Evolutionary conservation across 2,329 filamentous ascomycete genomes (phyloP).

Genomic region (Talaromyces verruculosus): DNA sequence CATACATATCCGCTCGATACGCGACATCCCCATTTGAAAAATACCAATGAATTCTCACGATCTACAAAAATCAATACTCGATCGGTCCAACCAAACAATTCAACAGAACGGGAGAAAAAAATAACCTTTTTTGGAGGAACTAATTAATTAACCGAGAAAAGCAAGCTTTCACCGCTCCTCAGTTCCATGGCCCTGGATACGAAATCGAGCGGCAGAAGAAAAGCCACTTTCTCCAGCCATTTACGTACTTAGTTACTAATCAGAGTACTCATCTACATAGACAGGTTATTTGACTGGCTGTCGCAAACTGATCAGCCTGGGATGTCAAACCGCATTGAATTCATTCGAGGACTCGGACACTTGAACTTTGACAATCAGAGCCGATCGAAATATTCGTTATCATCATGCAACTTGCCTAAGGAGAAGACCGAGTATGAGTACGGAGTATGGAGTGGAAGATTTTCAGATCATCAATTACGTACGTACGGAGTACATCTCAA

Average conservation of each 20-base stretch:
- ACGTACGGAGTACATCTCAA: neutral
- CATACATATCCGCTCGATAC: neutral
- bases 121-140: neutral
- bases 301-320: neutral
- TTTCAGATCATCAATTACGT: neutral
- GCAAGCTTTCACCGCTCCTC: neutral
- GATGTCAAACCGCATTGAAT: neutral
- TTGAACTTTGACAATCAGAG: neutral
- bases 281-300: neutral
- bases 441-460: neutral
- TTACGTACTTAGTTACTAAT: neutral
- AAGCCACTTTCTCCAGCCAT: neutral
- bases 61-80: neutral
- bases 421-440: neutral
- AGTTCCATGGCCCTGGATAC: neutral
- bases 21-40: neutral
- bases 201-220: neutral
- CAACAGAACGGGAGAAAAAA: neutral
- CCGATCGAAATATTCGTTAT: constrained; percentile 1
- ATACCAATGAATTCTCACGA: neutral
- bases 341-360: neutral
- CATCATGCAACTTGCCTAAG: neutral
- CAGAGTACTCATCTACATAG: neutral
- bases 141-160: neutral
- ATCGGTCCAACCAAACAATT: neutral